Base-by-base conservation (phyloP, 495 filamentous ascomycete species). In the Xeromyces bisporus region DNA sequence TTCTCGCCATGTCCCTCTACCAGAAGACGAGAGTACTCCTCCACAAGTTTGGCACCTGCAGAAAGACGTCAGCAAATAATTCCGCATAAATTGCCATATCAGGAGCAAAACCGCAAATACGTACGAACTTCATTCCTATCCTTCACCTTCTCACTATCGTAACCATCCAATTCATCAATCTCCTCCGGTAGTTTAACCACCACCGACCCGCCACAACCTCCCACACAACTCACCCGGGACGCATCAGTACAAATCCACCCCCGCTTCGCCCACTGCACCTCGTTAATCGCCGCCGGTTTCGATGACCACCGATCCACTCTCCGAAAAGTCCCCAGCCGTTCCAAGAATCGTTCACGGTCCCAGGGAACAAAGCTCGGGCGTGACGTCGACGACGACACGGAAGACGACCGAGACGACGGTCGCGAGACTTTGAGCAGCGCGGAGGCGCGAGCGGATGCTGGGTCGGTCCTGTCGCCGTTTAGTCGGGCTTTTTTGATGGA, bases 191-290 rank as follows among this genome's bases (percentile, higher is more conserved):
- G 59, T 48, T 75, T 79, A 15, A 97, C 78, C 2, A 83, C 67
- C 15, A 94, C 62, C 40, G 89, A 79, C 36, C 73, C 70, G 37
- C 73, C 73, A 48, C 89, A 96, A 3, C 86, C 71, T 18, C 71
- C 73, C 9, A 73, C 64, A 52, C 89, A 97, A 15, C 67, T 67
- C 23, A 96, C 85, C 7, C 75, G 73, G 51, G 89, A 79, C 41
- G 72, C 73, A 40, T 76, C 79, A 13, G 76, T 69, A 47, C 87
- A 94, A 2, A 73, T 65, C 89, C 89, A 97, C 2, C 89, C 89
- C 18, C 79, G 65, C 60, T 86, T 93, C 5, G 87, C 85, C 91
- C 91, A 97, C 52, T 81, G 74, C 4, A 94, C 79, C 55, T 96
- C 89, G 46, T 73, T 85, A 39, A 96, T 76, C 21, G 60, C 55